Percentiles rank a stretch among this genome's conserved stretches.
Conservation (phyloP, 306 rosid genomes). For the Glycine soja region DNA sequence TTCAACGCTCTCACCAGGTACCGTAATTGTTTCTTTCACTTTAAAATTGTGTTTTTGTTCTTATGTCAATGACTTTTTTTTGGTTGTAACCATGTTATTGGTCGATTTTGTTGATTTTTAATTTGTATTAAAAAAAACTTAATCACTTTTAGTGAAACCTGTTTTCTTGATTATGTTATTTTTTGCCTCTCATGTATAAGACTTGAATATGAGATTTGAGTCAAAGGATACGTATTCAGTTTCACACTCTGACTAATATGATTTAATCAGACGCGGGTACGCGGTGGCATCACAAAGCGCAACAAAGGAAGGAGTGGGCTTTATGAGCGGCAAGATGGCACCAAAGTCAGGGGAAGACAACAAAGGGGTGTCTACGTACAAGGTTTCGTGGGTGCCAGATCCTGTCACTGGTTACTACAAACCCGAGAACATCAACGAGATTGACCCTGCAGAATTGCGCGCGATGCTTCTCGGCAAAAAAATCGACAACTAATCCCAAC, state of each 20-base stretch:
- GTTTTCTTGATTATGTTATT: too few species aligned
- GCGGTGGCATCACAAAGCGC: conserved; percentile 63
- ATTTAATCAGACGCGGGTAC: conserved; percentile 71
- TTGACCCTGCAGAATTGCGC: conserved; percentile 83
- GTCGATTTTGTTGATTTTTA: too few species aligned
- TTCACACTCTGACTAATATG: too few species aligned
- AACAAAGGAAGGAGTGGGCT: conserved; percentile 49
- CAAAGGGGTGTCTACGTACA: conserved; percentile 36
- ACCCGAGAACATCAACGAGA: conserved; percentile 71
- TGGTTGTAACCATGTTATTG: too few species aligned
- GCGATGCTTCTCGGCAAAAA: conserved; percentile 65
- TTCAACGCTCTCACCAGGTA: conserved; percentile 67
- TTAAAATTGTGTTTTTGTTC: not conserved
- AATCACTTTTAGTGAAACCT: too few species aligned
- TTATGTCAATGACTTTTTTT: not conserved
- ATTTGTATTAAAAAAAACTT: too few species aligned
- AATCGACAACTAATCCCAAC: not conserved
- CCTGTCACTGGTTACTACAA: conserved; percentile 87
- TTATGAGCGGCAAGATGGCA: conserved; percentile 42
- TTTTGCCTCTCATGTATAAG: too few species aligned
- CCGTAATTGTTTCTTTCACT: not conserved
- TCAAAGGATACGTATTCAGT: too few species aligned
- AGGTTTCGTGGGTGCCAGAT: conserved; percentile 89
- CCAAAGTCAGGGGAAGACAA: conserved; percentile 61
- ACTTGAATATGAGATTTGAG: too few species aligned